phyloP scores from a whole-genome alignment of 208 protist genomes.

The Porcisia deanei region DNA sequence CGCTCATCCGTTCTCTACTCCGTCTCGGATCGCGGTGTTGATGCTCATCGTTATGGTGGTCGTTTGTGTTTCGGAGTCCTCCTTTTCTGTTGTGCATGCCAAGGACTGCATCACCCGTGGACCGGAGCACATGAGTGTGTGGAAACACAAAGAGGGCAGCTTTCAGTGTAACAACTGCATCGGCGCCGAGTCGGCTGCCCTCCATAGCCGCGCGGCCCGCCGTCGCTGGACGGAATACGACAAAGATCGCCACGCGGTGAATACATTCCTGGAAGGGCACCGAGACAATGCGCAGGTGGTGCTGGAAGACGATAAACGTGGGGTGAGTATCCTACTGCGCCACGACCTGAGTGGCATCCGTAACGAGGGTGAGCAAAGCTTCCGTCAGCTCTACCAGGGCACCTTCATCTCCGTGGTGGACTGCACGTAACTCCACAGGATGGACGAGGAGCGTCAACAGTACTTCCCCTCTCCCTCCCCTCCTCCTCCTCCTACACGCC shows the following conservation, averaged over 20 bases:
- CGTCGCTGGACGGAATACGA: conserved; percentile 64
- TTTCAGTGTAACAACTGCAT: conserved; percentile 51
- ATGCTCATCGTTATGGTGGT: conserved; percentile 11
- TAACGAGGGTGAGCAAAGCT: conserved; percentile 43
- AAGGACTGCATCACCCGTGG: conserved; percentile 43
- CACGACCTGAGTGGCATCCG: conserved; percentile 60
- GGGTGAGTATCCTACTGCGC: conserved; percentile 60
- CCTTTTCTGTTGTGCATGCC: conserved; percentile 10
- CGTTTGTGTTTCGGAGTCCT: neutral
- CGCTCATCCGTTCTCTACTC: neutral
- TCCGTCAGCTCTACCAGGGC: conserved; percentile 69
- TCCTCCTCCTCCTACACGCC: neutral
- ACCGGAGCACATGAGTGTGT: conserved; percentile 37
- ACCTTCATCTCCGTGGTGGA: conserved; percentile 59
- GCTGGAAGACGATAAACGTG: conserved; percentile 39
- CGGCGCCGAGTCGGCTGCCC: neutral
- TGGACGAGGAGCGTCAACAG: too few species aligned
- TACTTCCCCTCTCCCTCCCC: too few species aligned
- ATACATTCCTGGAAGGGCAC: conserved; percentile 44
- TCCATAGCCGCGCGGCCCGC: neutral
- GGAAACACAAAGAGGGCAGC: conserved; percentile 65
- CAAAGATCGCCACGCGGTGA: conserved; percentile 24
- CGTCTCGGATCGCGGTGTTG: neutral
- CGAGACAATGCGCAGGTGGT: conserved; percentile 44
- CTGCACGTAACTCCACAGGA: conserved; percentile 47